Evolutionary conservation across 2,329 filamentous ascomycete genomes (phyloP), one percentile per base, ranked within the genome.

Genomic region (Aspergillus fumigatiaffinis): DNA sequence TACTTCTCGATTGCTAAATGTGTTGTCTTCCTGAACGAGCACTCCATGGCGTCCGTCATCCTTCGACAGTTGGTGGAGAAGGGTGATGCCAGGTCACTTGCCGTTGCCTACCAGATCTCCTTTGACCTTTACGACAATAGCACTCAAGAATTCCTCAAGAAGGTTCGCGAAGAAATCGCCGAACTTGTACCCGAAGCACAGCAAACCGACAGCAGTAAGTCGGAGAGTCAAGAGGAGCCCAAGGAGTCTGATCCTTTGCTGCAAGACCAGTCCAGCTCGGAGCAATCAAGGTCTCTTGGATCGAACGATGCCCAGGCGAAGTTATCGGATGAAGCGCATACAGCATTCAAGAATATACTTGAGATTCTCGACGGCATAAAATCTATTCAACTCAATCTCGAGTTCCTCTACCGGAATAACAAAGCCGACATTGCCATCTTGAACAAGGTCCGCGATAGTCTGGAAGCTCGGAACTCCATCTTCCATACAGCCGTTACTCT

Each of bases 41-140:
- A 97, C 69, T 88, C 90, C 51, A 89, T 97, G 80, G 94, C 94
- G 0, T 92, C 92, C 9, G 85, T 85, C 61, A 92, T 99, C 76
- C 84, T 99, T 46, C 84, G 84, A 52, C 87, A 91, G 65, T 83
- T 99, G 23, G 87, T 97, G 9, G 83, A 89, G 60, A 89, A 89
- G 63, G 90, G 87, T 5, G 90, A 96, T 64, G 82, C 86, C 52
- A 86, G 86, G 59, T 92, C 91, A 0, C 84, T 91, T 17, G 90
- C 92, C 21, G 88, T 91, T 51, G 94, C 94, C 20, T 99, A 97
- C 74, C 94, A 99, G 73, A 96, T 99, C 56, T 94, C 93, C 1
- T 99, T 99, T 69, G 94, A 99, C 69, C 82, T 99, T 5, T 97
- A 97, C 75, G 94, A 99, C 77, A 99, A 99, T 70, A 94, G 94